Evolutionary conservation across 495 filamentous ascomycete species (phyloP).

Genomic region (Aspergillus egyptiacus): DNA sequence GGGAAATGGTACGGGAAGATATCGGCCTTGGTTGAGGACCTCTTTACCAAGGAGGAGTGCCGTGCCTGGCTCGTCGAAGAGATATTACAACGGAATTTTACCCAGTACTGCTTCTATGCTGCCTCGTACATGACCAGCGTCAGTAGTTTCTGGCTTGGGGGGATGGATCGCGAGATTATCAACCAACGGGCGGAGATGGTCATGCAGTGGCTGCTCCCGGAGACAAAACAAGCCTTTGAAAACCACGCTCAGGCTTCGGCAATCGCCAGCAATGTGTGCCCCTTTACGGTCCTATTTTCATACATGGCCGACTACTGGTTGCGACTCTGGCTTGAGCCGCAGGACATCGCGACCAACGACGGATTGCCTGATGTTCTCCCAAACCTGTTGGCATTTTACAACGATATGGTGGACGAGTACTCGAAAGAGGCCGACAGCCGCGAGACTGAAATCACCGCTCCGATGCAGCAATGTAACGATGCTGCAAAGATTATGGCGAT

Average conservation of each 20-base stretch:
- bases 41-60: background rate
- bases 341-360: background rate
- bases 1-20: background rate
- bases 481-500: background rate
- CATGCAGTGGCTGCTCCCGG: background rate
- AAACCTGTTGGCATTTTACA: background rate
- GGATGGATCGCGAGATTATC: no score
- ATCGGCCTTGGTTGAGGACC: background rate
- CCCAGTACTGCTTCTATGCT: background rate
- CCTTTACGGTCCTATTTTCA: constrained; percentile 6
- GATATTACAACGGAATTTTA: background rate
- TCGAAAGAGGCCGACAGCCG: no score
- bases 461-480: no score
- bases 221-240: background rate
- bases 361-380: background rate
- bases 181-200: background rate
- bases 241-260: background rate
- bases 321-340: background rate
- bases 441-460: no score
- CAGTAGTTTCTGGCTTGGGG: background rate
- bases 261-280: background rate
- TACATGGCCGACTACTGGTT: background rate
- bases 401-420: no score
- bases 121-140: background rate
- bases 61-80: background rate